Evolutionary conservation across 2,329 filamentous ascomycete genomes (phyloP).

Genomic region (Nemania sp.): DNA sequence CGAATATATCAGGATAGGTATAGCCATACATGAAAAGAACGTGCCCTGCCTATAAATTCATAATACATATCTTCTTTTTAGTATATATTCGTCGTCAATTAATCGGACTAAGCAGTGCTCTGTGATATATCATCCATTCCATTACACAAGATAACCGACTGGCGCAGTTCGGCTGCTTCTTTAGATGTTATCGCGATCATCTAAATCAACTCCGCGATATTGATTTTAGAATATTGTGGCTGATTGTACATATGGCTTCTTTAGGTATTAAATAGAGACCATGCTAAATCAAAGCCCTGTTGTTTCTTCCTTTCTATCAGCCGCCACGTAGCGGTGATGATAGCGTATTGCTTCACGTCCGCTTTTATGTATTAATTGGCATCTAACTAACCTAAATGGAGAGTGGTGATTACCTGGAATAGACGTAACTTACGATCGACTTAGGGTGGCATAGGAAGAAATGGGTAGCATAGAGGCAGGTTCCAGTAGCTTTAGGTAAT

Average conservation of each 20-base stretch:
- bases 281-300: not conserved
- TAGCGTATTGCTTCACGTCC: not conserved
- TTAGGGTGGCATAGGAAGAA: not conserved
- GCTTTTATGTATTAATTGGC: not conserved
- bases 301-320: not conserved
- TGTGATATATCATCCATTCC: not conserved
- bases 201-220: not conserved
- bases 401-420: not conserved
- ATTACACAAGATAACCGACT: not conserved
- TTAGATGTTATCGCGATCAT: not conserved
- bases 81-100: not conserved
- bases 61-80: not conserved
- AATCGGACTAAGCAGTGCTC: not conserved
- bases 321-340: not conserved
- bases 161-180: not conserved
- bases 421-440: not conserved
- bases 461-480: not conserved
- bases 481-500: slow-evolving; percentile 14
- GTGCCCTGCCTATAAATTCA: not conserved
- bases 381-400: not conserved
- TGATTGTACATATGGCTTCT: not conserved
- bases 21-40: not conserved
- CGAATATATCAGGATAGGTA: not conserved
- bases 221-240: not conserved
- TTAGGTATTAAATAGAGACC: not conserved